phyloP scores from a whole-genome alignment of 2,329 filamentous ascomycete species.

The Aureobasidium leucospermi region DNA sequence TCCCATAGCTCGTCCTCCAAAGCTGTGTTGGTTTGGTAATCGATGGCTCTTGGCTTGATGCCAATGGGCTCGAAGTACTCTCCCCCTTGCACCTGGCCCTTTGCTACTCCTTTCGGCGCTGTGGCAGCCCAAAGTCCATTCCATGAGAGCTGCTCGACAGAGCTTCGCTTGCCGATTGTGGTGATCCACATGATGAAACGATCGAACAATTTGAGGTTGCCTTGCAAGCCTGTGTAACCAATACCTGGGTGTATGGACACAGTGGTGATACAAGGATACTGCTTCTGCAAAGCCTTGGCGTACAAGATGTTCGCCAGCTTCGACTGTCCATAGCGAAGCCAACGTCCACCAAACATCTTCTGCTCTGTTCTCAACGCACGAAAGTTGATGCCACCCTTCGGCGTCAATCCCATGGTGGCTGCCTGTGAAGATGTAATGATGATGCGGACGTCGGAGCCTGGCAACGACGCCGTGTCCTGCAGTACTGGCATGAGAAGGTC shows the following conservation, averaged over 20 bases:
- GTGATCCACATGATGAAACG: constrained; percentile 17
- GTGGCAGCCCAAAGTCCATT: constrained; percentile 24
- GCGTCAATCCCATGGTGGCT: not conserved
- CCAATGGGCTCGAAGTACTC: constrained; percentile 24
- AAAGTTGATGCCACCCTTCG: constrained; percentile 19
- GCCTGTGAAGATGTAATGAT: constrained; percentile 15
- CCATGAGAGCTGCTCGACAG: constrained; percentile 19
- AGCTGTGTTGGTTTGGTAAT: constrained; percentile 16
- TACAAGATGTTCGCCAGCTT: constrained; percentile 43
- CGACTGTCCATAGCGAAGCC: constrained; percentile 33
- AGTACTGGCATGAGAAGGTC: constrained; percentile 16
- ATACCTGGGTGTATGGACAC: constrained; percentile 34
- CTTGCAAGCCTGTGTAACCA: constrained; percentile 27
- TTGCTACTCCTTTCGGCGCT: constrained; percentile 14
- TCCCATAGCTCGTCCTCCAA: constrained; percentile 23
- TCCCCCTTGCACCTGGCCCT: constrained; percentile 20
- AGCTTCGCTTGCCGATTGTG: constrained; percentile 11
- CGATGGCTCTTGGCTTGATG: constrained; percentile 11
- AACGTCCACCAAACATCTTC: constrained; percentile 10
- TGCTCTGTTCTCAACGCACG: constrained; percentile 17
- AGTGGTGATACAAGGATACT: constrained; percentile 27
- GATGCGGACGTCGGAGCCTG: constrained; percentile 15
- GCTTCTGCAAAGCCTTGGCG: constrained; percentile 31
- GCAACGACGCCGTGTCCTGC: constrained; percentile 3
- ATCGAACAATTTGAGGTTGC: constrained; percentile 28